Percentiles rank a stretch among this genome's conserved stretches.
Conservation (phyloP, 2,329 filamentous ascomycete species). For the Alternaria sp. region DNA sequence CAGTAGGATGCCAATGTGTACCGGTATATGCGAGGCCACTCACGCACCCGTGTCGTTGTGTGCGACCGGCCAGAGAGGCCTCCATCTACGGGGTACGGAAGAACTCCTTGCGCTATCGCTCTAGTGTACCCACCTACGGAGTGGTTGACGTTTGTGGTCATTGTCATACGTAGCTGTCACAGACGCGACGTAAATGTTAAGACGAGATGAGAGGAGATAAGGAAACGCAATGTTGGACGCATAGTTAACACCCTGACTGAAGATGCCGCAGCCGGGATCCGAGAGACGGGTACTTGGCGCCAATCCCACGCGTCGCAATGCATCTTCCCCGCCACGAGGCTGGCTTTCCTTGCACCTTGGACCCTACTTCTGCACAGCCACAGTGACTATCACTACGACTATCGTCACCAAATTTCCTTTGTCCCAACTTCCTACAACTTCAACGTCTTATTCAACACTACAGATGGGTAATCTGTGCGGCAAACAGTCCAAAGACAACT, state of each 20-base stretch:
- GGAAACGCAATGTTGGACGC: not conserved
- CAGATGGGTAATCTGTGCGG: constrained; percentile 88
- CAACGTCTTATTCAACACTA: not conserved
- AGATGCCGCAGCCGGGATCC: constrained; percentile 17
- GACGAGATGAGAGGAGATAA: not conserved
- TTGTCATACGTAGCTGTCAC: constrained; percentile 8
- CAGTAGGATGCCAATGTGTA: not conserved
- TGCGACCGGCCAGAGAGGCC: constrained; percentile 10
- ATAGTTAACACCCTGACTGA: not conserved
- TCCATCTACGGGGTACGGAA: constrained; percentile 10
- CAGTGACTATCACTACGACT: constrained; percentile 11
- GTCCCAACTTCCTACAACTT: not conserved
- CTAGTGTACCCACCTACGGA: constrained; percentile 17
- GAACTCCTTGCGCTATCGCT: constrained; percentile 14
- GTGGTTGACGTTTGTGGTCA: constrained; percentile 13
- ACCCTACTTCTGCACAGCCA: constrained; percentile 31
- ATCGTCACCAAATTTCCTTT: constrained; percentile 3
- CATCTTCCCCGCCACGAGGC: constrained; percentile 32
- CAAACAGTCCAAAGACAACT: constrained; percentile 68
- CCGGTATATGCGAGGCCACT: not conserved
- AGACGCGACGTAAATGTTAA: not conserved
- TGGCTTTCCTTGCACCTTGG: constrained; percentile 23
- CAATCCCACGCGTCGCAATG: constrained; percentile 20
- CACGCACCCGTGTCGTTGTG: not conserved
- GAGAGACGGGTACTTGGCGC: constrained; percentile 34